Evolutionary conservation across 192 early-diverging fungal species (phyloP).

Genomic region (Rhizophlyctis rosea): DNA sequence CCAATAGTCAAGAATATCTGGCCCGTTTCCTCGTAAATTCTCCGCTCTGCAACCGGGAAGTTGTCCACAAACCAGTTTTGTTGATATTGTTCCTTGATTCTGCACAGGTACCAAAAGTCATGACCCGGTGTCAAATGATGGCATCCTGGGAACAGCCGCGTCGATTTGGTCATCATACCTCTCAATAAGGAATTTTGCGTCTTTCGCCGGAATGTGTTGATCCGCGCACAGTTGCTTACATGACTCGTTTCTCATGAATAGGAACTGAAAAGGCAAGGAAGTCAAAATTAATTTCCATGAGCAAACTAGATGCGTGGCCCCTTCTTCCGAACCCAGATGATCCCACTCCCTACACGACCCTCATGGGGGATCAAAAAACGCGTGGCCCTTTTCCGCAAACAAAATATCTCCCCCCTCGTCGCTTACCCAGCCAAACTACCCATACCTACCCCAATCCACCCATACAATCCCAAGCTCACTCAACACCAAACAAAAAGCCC

Average conservation of each 20-base stretch:
- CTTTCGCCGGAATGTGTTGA: constrained; percentile 5
- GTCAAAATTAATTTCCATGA: no score
- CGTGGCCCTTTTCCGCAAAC: no score
- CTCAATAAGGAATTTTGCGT: constrained; percentile 84
- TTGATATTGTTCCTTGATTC: constrained; percentile 53
- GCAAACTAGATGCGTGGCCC: no score
- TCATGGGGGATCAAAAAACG: no score
- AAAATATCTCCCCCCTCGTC: no score
- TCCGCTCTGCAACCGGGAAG: constrained; percentile 68
- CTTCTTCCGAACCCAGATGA: no score
- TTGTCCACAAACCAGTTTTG: constrained; percentile 78
- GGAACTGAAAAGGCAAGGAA: no score
- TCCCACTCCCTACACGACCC: no score
- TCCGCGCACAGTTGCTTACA: constrained; percentile 9
- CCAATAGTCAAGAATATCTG: constrained; percentile 74
- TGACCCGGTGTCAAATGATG: no score
- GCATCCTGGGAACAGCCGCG: not conserved
- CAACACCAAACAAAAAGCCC: not conserved
- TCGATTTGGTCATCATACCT: constrained; percentile 21
- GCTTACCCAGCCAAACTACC: no score
- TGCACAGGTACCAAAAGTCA: not conserved
- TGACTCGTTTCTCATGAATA: not conserved
- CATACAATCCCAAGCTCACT: not conserved
- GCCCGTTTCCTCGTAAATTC: constrained; percentile 39
- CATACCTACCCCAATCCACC: no score